Percentiles rank a stretch among this genome's conserved stretches.
Conservation (phyloP, 2,329 filamentous ascomycete species). For the Emericellopsis cladophorae region DNA sequence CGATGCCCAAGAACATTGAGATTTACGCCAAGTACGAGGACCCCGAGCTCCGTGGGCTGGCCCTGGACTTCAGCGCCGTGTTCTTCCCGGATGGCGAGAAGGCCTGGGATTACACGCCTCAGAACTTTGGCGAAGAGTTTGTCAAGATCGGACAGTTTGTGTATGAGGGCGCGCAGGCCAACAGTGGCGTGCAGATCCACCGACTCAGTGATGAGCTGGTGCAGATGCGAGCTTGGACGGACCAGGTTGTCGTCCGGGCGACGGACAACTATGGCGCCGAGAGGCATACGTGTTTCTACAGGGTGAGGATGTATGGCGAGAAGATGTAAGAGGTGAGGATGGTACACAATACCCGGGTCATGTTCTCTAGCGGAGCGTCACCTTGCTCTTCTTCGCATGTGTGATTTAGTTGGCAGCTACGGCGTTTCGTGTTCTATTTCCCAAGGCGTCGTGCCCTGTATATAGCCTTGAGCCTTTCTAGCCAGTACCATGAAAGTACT, state of each 20-base stretch:
- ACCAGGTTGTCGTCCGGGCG: constrained; percentile 40
- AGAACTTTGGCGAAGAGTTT: constrained; percentile 23
- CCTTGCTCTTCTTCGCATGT: too few relatives aligned
- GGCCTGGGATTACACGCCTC: constrained; percentile 15
- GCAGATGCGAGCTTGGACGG: constrained; percentile 32
- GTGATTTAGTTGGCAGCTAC: too few relatives aligned
- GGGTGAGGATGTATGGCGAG: constrained; percentile 41
- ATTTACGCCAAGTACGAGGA: constrained; percentile 51
- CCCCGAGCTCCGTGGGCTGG: constrained; percentile 20
- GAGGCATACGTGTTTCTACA: constrained; percentile 54
- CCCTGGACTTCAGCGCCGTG: constrained; percentile 27
- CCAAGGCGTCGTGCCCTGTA: too few relatives aligned
- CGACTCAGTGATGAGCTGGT: constrained; percentile 35
- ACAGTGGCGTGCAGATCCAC: constrained; percentile 39
- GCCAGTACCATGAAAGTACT: too few relatives aligned
- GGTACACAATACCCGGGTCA: too few relatives aligned
- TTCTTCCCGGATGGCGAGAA: constrained; percentile 17
- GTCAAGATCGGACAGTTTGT: constrained; percentile 45
- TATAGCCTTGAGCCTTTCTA: too few relatives aligned
- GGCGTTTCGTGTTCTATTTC: too few relatives aligned
- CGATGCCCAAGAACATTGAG: constrained; percentile 57
- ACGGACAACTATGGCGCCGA: constrained; percentile 43
- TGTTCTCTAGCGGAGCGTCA: too few relatives aligned
- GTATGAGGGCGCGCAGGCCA: constrained; percentile 31
- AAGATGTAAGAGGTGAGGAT: neutral